phyloP scores from a whole-genome alignment of 2,329 filamentous ascomycete genomes.

The Phialophora tarda region DNA sequence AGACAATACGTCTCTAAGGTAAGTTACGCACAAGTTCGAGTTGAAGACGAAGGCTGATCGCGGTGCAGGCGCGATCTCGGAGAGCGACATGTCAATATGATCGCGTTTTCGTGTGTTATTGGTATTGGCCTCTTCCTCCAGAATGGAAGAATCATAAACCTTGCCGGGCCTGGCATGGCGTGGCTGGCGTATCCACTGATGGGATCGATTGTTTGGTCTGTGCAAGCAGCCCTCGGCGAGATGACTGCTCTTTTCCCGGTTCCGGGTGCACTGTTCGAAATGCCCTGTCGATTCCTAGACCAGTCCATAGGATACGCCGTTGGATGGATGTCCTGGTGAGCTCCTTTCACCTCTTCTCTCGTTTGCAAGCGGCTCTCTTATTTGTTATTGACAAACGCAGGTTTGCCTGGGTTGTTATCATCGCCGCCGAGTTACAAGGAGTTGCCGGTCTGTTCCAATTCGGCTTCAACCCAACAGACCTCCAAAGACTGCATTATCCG shows the following conservation, averaged over 20 bases:
- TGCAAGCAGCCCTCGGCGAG: slow-evolving; percentile 52
- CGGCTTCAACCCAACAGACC: slow-evolving; percentile 41
- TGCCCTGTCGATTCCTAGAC: slow-evolving; percentile 10
- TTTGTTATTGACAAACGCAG: slow-evolving; percentile 3
- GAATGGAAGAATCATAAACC: slow-evolving; percentile 32
- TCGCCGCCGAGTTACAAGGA: slow-evolving; percentile 16
- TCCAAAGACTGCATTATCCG: slow-evolving; percentile 6
- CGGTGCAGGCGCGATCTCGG: background rate
- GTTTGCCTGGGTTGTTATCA: slow-evolving; percentile 20
- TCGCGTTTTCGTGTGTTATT: slow-evolving; percentile 33
- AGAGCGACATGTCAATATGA: slow-evolving; percentile 35
- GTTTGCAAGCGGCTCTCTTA: background rate
- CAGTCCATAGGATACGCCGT: slow-evolving; percentile 19
- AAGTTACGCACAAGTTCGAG: background rate
- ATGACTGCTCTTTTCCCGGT: slow-evolving; percentile 41
- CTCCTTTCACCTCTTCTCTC: background rate
- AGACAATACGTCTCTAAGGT: slow-evolving; percentile 12
- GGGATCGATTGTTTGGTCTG: slow-evolving; percentile 52
- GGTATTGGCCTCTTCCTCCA: slow-evolving; percentile 37
- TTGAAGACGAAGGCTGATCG: background rate
- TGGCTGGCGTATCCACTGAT: slow-evolving; percentile 48
- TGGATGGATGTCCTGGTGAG: slow-evolving; percentile 13
- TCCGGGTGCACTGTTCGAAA: slow-evolving; percentile 14
- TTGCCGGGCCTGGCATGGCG: slow-evolving; percentile 32
- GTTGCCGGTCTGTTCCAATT: slow-evolving; percentile 44